phyloP scores from a whole-genome alignment of 2,329 filamentous ascomycete genomes.

The Fusarium brachygibbosum region DNA sequence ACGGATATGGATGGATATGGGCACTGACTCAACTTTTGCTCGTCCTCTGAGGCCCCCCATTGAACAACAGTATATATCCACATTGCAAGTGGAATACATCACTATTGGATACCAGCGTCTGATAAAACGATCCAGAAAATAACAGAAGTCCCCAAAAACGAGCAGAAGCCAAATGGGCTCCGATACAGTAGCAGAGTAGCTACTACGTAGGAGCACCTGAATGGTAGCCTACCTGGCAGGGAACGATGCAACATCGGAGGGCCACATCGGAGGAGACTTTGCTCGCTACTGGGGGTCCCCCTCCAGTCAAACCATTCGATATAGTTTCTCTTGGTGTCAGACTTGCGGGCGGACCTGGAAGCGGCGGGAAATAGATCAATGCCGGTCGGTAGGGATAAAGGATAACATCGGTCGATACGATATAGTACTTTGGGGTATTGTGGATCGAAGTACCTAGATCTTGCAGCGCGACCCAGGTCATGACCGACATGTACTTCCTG shows the following conservation, averaged over 20 bases:
- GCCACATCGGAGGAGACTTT: slow-evolving; percentile 20
- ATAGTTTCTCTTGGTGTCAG: slow-evolving; percentile 42
- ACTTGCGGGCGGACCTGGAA: slow-evolving; percentile 12
- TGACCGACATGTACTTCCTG: slow-evolving; percentile 21
- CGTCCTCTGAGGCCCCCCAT: slow-evolving; percentile 20
- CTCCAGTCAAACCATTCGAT: slow-evolving; percentile 44
- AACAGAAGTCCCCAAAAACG: slow-evolving; percentile 23
- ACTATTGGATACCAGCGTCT: slow-evolving; percentile 11
- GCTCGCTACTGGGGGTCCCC: slow-evolving; percentile 16
- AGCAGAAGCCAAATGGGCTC: slow-evolving; percentile 8
- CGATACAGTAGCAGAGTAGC: neutral
- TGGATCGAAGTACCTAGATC: slow-evolving; percentile 41
- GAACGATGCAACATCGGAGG: slow-evolving; percentile 32
- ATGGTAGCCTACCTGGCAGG: slow-evolving; percentile 35
- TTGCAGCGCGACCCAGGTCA: slow-evolving; percentile 30
- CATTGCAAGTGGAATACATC: neutral
- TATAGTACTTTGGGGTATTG: slow-evolving; percentile 23
- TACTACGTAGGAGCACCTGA: slow-evolving; percentile 16
- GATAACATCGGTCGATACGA: slow-evolving; percentile 31
- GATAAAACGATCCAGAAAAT: slow-evolving; percentile 19
- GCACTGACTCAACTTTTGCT: neutral
- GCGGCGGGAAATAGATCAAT: slow-evolving; percentile 13
- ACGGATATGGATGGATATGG: neutral
- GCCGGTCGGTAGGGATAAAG: slow-evolving; percentile 8
- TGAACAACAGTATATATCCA: slow-evolving; percentile 16